Evolutionary conservation across 2,329 filamentous ascomycete species (phyloP).

Genomic region (Fusarium marasasianum): DNA sequence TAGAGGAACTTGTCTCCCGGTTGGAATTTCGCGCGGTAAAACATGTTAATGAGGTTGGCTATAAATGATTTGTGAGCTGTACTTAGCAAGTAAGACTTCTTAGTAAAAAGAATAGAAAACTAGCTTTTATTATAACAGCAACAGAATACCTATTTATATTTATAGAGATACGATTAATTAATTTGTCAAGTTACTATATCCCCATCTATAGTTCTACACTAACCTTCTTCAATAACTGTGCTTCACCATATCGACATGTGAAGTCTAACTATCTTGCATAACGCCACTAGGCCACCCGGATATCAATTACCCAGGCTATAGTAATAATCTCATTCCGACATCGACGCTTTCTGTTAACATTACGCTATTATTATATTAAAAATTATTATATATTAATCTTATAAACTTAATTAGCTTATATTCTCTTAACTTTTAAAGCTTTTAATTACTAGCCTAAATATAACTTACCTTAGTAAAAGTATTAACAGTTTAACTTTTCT

Average conservation of each 20-base stretch:
- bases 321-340: neutral
- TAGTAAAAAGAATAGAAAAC: too few relatives aligned
- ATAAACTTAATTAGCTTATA: too few relatives aligned
- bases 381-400: too few relatives aligned
- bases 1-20: neutral
- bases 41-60: neutral
- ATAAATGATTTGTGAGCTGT: neutral
- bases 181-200: accelerated
- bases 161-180: accelerated
- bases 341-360: neutral
- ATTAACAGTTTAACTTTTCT: too few relatives aligned
- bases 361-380: too few relatives aligned
- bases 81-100: too few relatives aligned
- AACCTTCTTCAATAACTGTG: too few relatives aligned
- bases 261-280: accelerated
- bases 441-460: too few relatives aligned
- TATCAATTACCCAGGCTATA: neutral
- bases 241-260: too few relatives aligned
- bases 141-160: neutral
- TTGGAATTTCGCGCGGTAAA: neutral
- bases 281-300: neutral
- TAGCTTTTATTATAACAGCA: neutral
- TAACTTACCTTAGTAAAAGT: too few relatives aligned
- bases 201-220: accelerated
- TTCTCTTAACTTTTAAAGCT: too few relatives aligned